Evolutionary conservation across 2,329 filamentous ascomycete species (phyloP).

Genomic region (Cordyceps militaris): DNA sequence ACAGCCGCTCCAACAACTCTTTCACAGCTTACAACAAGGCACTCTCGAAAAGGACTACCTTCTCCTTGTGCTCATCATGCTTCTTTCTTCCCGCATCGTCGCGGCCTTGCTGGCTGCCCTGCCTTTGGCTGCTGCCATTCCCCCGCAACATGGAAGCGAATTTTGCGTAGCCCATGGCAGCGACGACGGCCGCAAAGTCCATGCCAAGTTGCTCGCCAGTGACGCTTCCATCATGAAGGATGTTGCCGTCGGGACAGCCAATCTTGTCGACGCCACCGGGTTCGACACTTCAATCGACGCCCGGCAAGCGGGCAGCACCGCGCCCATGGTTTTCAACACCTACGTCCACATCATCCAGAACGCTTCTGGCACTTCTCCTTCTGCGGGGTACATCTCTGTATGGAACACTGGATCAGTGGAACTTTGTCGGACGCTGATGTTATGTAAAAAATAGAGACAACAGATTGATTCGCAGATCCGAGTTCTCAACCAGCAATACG

Average conservation of each 20-base stretch:
- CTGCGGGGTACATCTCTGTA: neutral
- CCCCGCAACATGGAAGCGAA: neutral
- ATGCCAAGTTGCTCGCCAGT: neutral
- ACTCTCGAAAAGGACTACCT: neutral
- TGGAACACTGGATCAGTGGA: too few species aligned
- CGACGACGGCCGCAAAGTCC: neutral
- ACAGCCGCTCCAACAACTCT: neutral
- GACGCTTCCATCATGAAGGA: neutral
- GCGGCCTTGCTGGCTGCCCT: neutral
- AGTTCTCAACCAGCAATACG: neutral
- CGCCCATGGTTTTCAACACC: neutral
- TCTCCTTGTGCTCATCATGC: neutral
- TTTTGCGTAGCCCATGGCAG: neutral
- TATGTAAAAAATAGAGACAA: neutral
- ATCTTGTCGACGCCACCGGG: neutral
- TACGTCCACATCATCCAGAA: constrained; percentile 3
- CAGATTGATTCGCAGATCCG: neutral
- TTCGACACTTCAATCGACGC: neutral
- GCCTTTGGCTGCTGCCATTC: neutral
- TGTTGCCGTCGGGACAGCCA: neutral
- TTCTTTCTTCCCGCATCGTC: neutral
- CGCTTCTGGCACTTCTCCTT: neutral
- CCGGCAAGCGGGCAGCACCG: neutral
- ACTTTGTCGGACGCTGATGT: neutral
- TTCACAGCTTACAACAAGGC: neutral